A percentile compares a stretch with the other conserved stretches of the same genome.
Evolutionary conservation across 2,329 filamentous ascomycete species (phyloP).

Genomic region (Pseudogymnoascus sp.): DNA sequence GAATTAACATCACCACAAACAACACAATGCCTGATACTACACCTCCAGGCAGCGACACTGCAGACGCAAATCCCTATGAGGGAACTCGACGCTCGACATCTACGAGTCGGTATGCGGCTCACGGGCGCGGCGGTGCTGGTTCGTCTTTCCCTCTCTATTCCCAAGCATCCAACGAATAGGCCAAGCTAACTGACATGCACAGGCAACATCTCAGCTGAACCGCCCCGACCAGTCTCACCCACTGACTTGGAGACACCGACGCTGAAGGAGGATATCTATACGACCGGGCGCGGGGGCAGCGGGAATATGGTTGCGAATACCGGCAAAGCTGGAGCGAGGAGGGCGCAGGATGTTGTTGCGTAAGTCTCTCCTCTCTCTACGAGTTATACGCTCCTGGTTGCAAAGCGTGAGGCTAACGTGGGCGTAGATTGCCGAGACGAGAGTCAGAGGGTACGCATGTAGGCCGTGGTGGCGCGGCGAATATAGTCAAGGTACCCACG

Average conservation of each 20-base stretch:
- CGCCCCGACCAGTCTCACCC: slow-evolving; percentile 38
- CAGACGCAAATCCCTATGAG: background rate
- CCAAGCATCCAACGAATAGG: background rate
- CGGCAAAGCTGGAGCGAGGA: slow-evolving; percentile 65
- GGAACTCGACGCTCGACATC: background rate
- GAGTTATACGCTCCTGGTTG: no score
- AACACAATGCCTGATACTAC: background rate
- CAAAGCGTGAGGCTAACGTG: slow-evolving; percentile 5
- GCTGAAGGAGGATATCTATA: slow-evolving; percentile 75
- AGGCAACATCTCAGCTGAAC: slow-evolving; percentile 56
- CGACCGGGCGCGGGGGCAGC: slow-evolving; percentile 79
- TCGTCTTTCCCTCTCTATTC: background rate
- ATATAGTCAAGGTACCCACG: slow-evolving; percentile 37
- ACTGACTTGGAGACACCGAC: slow-evolving; percentile 72
- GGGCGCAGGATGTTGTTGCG: slow-evolving; percentile 75
- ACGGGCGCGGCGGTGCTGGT: slow-evolving; percentile 3
- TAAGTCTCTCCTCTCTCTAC: slow-evolving; percentile 33
- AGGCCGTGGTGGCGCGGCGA: slow-evolving; percentile 69
- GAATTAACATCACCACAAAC: background rate
- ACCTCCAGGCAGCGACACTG: background rate
- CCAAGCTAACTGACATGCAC: background rate
- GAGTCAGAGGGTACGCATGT: slow-evolving; percentile 53
- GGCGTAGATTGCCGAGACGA: slow-evolving; percentile 39
- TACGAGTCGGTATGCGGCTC: background rate
- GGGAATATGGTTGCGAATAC: slow-evolving; percentile 78